These are phyloP conservation scores for Lipomyces sp. DNA, from an alignment of 805 yeast genomes.

Conservation along the genomic window DNA sequence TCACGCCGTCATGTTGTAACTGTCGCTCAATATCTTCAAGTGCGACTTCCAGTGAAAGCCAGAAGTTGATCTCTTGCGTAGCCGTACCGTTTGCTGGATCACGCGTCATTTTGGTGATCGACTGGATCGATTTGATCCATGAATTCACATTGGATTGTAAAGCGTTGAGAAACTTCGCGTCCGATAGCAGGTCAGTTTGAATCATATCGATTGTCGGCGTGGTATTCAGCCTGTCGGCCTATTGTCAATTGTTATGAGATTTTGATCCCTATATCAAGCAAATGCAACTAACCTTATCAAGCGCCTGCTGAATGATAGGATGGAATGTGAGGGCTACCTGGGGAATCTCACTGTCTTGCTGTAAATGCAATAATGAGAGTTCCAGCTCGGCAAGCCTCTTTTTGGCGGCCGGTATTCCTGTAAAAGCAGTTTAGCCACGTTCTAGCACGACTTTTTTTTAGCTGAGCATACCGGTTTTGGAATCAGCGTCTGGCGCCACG, in stretches of 20 bases:
- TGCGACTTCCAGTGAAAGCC: conserved; percentile 73
- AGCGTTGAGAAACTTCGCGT: conserved; percentile 64
- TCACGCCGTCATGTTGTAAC: conserved; percentile 58
- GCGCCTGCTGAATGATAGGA: conserved; percentile 53
- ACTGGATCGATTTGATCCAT: conserved; percentile 72
- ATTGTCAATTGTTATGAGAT: conserved; percentile 12
- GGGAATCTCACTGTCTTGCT: conserved; percentile 71
- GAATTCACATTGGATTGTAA: conserved; percentile 71
- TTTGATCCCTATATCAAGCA: neutral
- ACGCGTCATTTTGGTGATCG: conserved; percentile 58
- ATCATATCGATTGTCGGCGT: conserved; percentile 42
- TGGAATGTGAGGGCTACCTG: conserved; percentile 60
- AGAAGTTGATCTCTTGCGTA: conserved; percentile 68
- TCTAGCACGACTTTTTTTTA: neutral
- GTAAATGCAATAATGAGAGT: conserved; percentile 66
- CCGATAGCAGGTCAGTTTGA: conserved; percentile 50
- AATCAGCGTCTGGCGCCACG: conserved; percentile 22
- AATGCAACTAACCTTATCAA: conserved; percentile 43
- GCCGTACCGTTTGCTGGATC: conserved; percentile 61
- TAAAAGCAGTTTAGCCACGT: neutral
- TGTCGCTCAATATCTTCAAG: conserved; percentile 63
- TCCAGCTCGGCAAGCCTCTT: conserved; percentile 72
- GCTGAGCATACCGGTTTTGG: conserved; percentile 19
- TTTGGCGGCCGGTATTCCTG: conserved; percentile 55
- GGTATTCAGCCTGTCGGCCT: conserved; percentile 38